Evolutionary conservation across 768 basidiomycete species (phyloP).

Genomic region (Suillus discolor): DNA sequence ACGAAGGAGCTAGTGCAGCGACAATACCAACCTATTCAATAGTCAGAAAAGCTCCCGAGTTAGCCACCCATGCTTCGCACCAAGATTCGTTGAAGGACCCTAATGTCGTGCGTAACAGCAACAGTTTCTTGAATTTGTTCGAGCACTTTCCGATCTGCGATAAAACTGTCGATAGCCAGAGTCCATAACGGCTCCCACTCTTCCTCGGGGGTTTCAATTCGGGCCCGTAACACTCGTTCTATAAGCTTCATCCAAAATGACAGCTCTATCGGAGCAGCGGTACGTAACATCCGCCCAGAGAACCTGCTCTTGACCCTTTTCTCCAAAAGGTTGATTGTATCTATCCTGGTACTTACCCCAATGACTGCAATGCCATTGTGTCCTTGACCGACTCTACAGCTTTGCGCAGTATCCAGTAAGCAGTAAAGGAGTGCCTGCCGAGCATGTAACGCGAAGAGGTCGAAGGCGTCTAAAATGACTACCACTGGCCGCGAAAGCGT

Average conservation of each 20-base stretch:
- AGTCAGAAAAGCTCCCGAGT: constrained; percentile 13
- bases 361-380: constrained; percentile 80
- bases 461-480: constrained; percentile 89
- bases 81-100: constrained; percentile 59
- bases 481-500: constrained; percentile 80
- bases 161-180: constrained; percentile 54
- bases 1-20: constrained; percentile 46
- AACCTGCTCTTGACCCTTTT: constrained; percentile 98
- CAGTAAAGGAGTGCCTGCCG: constrained; percentile 95
- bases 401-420: constrained; percentile 91
- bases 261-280: constrained; percentile 58
- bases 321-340: constrained; percentile 87
- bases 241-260: constrained; percentile 54
- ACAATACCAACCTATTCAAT: constrained; percentile 44
- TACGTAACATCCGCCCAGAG: constrained; percentile 86
- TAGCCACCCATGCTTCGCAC: constrained; percentile 41
- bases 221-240: constrained; percentile 42
- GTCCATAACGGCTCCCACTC: constrained; percentile 71
- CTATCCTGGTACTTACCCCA: constrained; percentile 84
- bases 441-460: constrained; percentile 89
- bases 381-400: constrained; percentile 61
- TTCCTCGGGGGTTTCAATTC: constrained; percentile 29
- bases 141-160: constrained; percentile 49
- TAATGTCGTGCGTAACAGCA: constrained; percentile 60
- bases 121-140: constrained; percentile 60